Conservation (phyloP, 2,329 filamentous ascomycete genomes). For the Fusarium cicatricum region DNA sequence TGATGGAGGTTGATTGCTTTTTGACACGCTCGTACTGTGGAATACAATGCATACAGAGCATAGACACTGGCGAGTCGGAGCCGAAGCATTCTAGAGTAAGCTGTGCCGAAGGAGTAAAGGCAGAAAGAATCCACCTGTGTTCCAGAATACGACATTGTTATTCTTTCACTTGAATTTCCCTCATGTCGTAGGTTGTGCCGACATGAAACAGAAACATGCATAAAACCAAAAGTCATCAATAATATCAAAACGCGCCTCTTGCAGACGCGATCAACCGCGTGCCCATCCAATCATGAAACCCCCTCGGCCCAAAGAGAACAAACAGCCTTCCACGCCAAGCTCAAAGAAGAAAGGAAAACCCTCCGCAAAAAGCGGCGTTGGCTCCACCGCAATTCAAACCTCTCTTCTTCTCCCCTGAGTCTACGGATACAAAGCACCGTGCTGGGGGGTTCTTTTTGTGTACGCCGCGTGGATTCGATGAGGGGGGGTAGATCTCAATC, state of each 20-base stretch:
- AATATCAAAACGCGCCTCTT: background rate
- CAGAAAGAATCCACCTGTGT: too few relatives aligned
- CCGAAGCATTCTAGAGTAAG: background rate
- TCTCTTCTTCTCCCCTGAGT: constrained; percentile 1
- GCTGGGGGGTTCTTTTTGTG: too few relatives aligned
- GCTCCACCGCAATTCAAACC: constrained; percentile 15
- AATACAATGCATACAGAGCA: too few relatives aligned
- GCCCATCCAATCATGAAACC: background rate
- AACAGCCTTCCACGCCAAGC: background rate
- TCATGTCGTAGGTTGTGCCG: background rate
- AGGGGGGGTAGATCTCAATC: constrained; percentile 34
- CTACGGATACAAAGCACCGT: background rate
- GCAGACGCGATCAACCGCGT: background rate
- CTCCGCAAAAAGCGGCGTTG: constrained; percentile 18
- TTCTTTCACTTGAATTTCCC: background rate
- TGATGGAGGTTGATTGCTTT: constrained; percentile 6
- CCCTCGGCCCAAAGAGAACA: background rate
- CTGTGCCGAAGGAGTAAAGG: too few relatives aligned
- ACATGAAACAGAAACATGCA: background rate
- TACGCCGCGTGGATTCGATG: constrained; percentile 7
- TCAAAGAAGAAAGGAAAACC: background rate
- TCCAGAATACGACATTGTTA: too few relatives aligned
- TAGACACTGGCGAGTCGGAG: too few relatives aligned
- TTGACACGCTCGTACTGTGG: too few relatives aligned
- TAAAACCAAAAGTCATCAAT: background rate